phyloP scores from a whole-genome alignment of 2,329 filamentous ascomycete species.

The Paraconiothyrium brasiliense region DNA sequence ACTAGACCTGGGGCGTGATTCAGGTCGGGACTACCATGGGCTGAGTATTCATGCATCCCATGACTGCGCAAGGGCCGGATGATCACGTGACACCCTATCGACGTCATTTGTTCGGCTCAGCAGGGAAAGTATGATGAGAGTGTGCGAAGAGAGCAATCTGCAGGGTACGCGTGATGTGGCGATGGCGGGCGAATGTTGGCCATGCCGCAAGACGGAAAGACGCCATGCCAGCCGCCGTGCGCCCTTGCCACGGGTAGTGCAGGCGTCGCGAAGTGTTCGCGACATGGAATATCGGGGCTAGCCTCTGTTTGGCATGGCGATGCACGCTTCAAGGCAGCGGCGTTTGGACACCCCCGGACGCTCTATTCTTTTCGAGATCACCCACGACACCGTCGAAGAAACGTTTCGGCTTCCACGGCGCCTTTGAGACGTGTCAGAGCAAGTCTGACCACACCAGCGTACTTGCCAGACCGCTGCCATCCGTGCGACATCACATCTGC shows the following conservation, averaged over 20 bases:
- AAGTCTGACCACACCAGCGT: slow-evolving; percentile 43
- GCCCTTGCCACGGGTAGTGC: slow-evolving; percentile 11
- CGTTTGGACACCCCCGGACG: slow-evolving; percentile 6
- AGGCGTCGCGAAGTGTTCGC: background rate
- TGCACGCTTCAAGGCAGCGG: slow-evolving; percentile 11
- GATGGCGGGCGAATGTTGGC: background rate
- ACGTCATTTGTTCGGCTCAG: too few relatives aligned
- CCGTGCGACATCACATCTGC: slow-evolving; percentile 35
- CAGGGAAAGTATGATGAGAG: too few relatives aligned
- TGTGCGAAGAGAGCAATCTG: too few relatives aligned
- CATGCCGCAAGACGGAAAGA: background rate
- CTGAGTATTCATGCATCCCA: too few relatives aligned
- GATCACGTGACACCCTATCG: too few relatives aligned
- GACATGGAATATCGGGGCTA: background rate
- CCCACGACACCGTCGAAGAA: slow-evolving; percentile 34
- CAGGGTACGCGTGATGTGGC: too few relatives aligned
- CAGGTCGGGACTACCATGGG: too few relatives aligned
- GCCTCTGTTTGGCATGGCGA: slow-evolving; percentile 20
- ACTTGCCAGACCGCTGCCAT: slow-evolving; percentile 26
- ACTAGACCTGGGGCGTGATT: too few relatives aligned
- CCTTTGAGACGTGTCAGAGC: slow-evolving; percentile 35
- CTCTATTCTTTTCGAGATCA: slow-evolving; percentile 31
- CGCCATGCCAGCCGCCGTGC: background rate
- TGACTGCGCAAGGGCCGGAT: too few relatives aligned
- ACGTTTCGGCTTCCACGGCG: slow-evolving; percentile 35